Percentiles rank a stretch among this genome's conserved stretches.
phyloP scores from a whole-genome alignment of 177 flowering plant species.

The Vitis hybrid region DNA sequence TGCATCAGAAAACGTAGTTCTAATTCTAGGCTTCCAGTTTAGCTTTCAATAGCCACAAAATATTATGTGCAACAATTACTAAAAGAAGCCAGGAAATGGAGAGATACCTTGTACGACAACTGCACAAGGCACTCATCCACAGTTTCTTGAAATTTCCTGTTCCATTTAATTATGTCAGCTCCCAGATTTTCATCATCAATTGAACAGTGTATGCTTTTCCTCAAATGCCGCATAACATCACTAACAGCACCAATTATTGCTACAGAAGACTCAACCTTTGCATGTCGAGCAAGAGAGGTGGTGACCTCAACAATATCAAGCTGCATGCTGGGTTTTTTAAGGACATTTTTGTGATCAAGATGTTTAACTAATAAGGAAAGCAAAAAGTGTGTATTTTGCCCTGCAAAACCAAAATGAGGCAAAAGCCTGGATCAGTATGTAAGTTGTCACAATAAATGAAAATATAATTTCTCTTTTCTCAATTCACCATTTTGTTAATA shows the following conservation, averaged over 20 bases:
- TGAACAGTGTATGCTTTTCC: slow-evolving; percentile 80
- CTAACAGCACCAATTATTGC: slow-evolving; percentile 75
- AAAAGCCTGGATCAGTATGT: slow-evolving; percentile 7
- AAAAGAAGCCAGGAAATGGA: not conserved
- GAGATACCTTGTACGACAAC: slow-evolving; percentile 60
- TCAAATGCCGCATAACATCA: slow-evolving; percentile 82
- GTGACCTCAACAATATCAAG: slow-evolving; percentile 74
- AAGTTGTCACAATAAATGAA: too few species aligned
- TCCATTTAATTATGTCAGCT: slow-evolving; percentile 59
- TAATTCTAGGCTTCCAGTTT: too few species aligned
- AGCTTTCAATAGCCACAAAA: too few species aligned
- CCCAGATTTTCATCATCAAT: slow-evolving; percentile 74
- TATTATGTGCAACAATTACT: too few species aligned
- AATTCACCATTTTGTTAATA: too few species aligned
- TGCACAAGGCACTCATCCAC: slow-evolving; percentile 86
- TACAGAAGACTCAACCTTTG: slow-evolving; percentile 67
- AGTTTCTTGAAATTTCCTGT: slow-evolving; percentile 55
- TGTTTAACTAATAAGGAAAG: slow-evolving; percentile 84
- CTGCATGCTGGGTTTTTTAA: slow-evolving; percentile 83
- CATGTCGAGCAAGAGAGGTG: slow-evolving; percentile 57
- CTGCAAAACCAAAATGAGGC: slow-evolving; percentile 38
- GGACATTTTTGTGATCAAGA: slow-evolving; percentile 90
- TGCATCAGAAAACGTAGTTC: too few species aligned
- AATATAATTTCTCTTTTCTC: too few species aligned
- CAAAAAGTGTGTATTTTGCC: slow-evolving; percentile 73